Percentiles rank a stretch among this genome's conserved stretches.
Conservation (phyloP, 208 protist species). For the Leishmania lainsoni region DNA sequence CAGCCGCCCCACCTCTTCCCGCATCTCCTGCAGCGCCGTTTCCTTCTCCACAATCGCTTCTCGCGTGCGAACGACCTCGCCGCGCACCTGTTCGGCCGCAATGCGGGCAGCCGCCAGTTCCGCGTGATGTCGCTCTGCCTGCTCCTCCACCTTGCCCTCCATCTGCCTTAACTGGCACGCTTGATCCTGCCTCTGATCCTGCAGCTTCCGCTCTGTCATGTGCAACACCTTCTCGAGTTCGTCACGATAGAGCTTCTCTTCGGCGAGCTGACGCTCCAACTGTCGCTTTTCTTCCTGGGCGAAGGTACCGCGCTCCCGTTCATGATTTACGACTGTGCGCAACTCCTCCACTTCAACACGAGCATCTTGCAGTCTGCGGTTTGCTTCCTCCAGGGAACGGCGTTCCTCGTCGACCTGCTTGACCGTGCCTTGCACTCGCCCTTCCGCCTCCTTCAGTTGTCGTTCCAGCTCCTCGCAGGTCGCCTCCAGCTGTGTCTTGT, state of each 20-base stretch:
- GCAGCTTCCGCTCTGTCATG: constrained; percentile 34
- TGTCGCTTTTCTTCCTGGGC: constrained; percentile 47
- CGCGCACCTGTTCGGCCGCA: constrained; percentile 49
- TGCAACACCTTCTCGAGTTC: constrained; percentile 57
- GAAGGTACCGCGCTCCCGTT: constrained; percentile 44
- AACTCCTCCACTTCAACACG: constrained; percentile 51
- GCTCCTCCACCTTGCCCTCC: constrained; percentile 53
- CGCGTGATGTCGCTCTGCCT: constrained; percentile 53
- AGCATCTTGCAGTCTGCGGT: constrained; percentile 41
- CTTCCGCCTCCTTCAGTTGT: constrained; percentile 50
- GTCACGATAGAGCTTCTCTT: constrained; percentile 34
- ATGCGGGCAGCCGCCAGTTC: constrained; percentile 56
- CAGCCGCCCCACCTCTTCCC: constrained; percentile 61
- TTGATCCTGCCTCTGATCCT: constrained; percentile 48
- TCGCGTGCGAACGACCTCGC: constrained; percentile 45
- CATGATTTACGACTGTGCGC: constrained; percentile 35
- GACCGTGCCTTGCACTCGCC: constrained; percentile 41
- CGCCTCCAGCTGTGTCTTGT: constrained; percentile 50
- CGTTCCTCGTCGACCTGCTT: constrained; percentile 60
- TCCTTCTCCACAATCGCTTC: constrained; percentile 54
- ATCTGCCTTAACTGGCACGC: constrained; percentile 34
- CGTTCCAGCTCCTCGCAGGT: constrained; percentile 46
- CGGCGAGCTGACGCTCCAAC: constrained; percentile 41
- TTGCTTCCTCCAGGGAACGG: constrained; percentile 47
- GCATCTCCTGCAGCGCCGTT: constrained; percentile 48